These are phyloP conservation scores for Fusarium tricinctum DNA, from an alignment of 2,329 filamentous ascomycete species.

Conservation along the genomic window DNA sequence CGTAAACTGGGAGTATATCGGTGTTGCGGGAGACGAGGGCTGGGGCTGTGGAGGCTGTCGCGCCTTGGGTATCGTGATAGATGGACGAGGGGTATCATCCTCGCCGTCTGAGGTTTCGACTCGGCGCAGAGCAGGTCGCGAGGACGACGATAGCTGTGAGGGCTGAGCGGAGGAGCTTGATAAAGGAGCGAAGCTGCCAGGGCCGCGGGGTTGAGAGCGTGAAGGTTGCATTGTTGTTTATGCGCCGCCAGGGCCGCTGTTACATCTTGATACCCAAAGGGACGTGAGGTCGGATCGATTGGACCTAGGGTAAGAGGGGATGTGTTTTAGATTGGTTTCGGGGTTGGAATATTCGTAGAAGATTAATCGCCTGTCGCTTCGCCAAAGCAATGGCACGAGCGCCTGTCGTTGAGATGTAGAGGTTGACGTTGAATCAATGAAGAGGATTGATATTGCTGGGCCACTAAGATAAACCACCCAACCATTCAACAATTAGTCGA, in stretches of 20 bases:
- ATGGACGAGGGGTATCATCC: slow-evolving; percentile 42
- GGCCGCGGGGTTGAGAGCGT: slow-evolving; percentile 62
- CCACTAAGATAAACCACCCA: neutral
- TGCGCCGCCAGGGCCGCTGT: slow-evolving; percentile 51
- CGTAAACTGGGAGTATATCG: slow-evolving; percentile 65
- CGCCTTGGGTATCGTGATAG: slow-evolving; percentile 63
- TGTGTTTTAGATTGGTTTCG: slow-evolving; percentile 15
- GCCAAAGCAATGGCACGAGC: neutral
- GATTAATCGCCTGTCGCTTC: neutral
- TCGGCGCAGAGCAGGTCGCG: slow-evolving; percentile 54
- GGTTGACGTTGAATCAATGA: slow-evolving; percentile 18
- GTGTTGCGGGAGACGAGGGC: slow-evolving; percentile 57
- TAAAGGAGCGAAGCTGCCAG: slow-evolving; percentile 70
- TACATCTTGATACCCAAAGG: slow-evolving; percentile 58
- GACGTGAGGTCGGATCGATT: slow-evolving; percentile 14
- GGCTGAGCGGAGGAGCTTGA: slow-evolving; percentile 53
- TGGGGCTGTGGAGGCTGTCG: slow-evolving; percentile 55
- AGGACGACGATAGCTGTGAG: slow-evolving; percentile 48
- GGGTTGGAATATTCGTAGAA: neutral
- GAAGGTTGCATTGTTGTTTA: slow-evolving; percentile 63
- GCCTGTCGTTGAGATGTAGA: neutral
- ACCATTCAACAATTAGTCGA: neutral
- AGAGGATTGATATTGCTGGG: neutral
- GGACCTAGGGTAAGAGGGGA: neutral
- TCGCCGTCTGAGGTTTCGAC: slow-evolving; percentile 52